phyloP scores from a whole-genome alignment of 2,329 filamentous ascomycete species.

The Myriosclerotinia curreyana region DNA sequence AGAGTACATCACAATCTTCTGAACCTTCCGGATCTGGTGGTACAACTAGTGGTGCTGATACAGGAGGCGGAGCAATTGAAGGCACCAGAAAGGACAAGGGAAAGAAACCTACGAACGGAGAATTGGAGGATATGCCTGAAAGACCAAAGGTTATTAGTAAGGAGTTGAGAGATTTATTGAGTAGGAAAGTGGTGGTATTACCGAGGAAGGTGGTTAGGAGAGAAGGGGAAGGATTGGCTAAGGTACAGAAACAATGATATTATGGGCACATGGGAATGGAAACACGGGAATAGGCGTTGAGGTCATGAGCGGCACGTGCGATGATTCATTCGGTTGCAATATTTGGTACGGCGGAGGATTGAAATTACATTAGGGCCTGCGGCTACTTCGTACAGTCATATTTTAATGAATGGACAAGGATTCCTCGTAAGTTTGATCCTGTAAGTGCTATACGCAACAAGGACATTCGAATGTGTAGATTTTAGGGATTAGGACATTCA shows the following conservation, averaged over 20 bases:
- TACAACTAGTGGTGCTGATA: conserved; percentile 13
- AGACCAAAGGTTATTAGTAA: conserved; percentile 56
- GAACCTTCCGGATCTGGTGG: neutral
- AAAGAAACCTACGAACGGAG: conserved; percentile 25
- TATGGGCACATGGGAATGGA: neutral
- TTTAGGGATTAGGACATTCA: no score
- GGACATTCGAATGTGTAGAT: no score
- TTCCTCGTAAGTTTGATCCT: neutral
- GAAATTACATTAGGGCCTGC: neutral
- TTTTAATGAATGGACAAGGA: neutral
- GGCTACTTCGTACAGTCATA: neutral
- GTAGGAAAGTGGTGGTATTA: conserved; percentile 50
- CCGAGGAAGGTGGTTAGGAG: conserved; percentile 38
- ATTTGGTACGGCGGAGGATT: neutral
- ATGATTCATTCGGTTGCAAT: neutral
- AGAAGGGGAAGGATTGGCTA: conserved; percentile 35
- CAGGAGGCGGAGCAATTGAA: conserved; percentile 33
- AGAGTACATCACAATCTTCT: neutral
- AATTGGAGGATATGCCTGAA: conserved; percentile 34
- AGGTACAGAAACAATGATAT: conserved; percentile 2
- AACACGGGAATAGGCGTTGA: neutral
- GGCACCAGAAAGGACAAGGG: conserved; percentile 22
- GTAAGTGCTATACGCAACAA: no score
- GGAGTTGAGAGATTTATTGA: conserved; percentile 60
- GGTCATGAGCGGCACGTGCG: neutral